Percentiles rank a stretch among this genome's conserved stretches.
phyloP scores from a whole-genome alignment of 305 asterid species.

The Coffea humblotiana region DNA sequence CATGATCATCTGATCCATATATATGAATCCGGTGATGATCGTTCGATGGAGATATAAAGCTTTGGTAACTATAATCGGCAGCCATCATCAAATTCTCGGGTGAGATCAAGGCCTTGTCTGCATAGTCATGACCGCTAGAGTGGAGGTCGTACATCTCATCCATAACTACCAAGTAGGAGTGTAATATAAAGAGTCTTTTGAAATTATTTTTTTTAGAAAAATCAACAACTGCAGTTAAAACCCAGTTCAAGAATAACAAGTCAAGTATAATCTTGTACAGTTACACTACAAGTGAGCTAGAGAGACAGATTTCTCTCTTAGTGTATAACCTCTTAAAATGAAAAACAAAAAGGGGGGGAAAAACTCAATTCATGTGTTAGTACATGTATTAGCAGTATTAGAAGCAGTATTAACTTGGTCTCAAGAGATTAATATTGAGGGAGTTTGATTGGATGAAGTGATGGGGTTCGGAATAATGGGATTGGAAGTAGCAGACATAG shows the following conservation, averaged over 20 bases:
- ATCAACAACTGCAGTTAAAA: background rate
- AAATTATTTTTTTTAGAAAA: background rate
- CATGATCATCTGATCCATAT: constrained; percentile 41
- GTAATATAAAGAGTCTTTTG: background rate
- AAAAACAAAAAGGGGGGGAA: too few relatives aligned
- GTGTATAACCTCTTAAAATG: too few relatives aligned
- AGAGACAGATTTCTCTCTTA: background rate
- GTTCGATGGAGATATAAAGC: constrained; percentile 27
- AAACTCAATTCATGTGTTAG: background rate
- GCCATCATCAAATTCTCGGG: constrained; percentile 54
- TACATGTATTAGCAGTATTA: background rate
- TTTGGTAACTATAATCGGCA: constrained; percentile 34
- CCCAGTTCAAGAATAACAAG: background rate
- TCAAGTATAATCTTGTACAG: background rate
- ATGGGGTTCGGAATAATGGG: constrained; percentile 1
- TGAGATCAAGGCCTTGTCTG: constrained; percentile 57
- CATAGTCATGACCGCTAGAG: constrained; percentile 35
- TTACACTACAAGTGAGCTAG: background rate
- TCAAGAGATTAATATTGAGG: background rate
- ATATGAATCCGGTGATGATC: constrained; percentile 37
- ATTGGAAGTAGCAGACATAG: constrained; percentile 12
- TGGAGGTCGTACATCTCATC: constrained; percentile 57
- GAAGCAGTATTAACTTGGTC: background rate
- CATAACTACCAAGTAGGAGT: constrained; percentile 25
- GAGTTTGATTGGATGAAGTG: background rate